Percentiles rank a stretch among this genome's conserved stretches.
These are phyloP conservation scores for Alternaria conjuncta DNA, from an alignment of 2,329 filamentous ascomycete genomes.

Conservation along the genomic window DNA sequence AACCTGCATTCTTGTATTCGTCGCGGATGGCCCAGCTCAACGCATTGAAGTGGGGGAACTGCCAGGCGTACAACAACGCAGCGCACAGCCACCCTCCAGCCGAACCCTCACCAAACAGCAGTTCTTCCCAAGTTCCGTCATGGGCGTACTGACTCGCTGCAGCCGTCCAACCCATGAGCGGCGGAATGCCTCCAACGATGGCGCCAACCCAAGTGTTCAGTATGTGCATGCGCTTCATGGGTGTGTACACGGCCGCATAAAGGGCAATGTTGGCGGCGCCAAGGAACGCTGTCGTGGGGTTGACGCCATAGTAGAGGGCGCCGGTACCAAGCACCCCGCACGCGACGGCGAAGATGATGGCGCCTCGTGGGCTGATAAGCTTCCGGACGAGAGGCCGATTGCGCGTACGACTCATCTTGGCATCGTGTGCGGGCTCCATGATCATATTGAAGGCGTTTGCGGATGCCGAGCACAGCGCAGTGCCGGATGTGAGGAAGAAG, in stretches of 20 bases:
- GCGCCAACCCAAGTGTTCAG: slow-evolving; percentile 96
- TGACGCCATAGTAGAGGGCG: slow-evolving; percentile 86
- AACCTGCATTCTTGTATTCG: slow-evolving; percentile 78
- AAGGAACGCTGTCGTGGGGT: slow-evolving; percentile 87
- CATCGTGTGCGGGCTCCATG: slow-evolving; percentile 88
- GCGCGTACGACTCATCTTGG: slow-evolving; percentile 89
- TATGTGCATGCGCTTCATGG: slow-evolving; percentile 83
- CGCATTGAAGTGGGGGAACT: slow-evolving; percentile 98
- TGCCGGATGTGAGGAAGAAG: slow-evolving; percentile 88
- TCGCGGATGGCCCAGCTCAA: slow-evolving; percentile 86
- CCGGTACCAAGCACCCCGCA: slow-evolving; percentile 73
- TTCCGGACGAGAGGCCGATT: slow-evolving; percentile 87
- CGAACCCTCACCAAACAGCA: slow-evolving; percentile 72
- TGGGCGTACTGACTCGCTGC: slow-evolving; percentile 84
- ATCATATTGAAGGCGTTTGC: slow-evolving; percentile 98
- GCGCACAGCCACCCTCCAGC: slow-evolving; percentile 90
- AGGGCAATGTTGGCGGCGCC: slow-evolving; percentile 84
- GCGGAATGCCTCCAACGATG: slow-evolving; percentile 89
- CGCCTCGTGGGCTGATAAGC: slow-evolving; percentile 73
- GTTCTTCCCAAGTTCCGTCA: slow-evolving; percentile 70
- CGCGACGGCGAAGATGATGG: slow-evolving; percentile 77
- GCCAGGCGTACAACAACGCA: slow-evolving; percentile 87
- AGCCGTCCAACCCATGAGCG: slow-evolving; percentile 97
- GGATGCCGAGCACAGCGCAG: slow-evolving; percentile 84
- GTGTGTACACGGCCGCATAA: slow-evolving; percentile 92